Base-by-base conservation (phyloP, 192 early-diverging fungal genomes). In the Rhizoclosmatium globosum region DNA sequence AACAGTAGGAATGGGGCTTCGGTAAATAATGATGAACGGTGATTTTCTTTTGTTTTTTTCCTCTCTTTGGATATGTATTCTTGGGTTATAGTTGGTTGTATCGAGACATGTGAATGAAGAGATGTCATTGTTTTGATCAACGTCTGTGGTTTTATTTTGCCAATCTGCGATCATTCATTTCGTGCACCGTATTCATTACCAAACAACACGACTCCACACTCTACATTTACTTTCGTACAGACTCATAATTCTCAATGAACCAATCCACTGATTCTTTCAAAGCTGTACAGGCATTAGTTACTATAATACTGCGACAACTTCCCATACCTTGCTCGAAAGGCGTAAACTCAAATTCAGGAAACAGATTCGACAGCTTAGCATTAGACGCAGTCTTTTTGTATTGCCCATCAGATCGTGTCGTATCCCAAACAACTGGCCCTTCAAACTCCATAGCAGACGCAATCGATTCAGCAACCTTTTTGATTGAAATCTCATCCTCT, bases 331-430 rank as follows among this genome's bases (percentile, higher is more conserved):
- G 83, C 56, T 93, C 84, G 79, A 95, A 94, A 2, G 88, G 89
- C 15, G 94, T 95, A 82, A 95, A 95, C 80, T 93, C 43, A 81
- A 94, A 95, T 71, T 89, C 93, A 56, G 92, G 92, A 73, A 93
- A 78, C 58, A 91, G 87, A 68, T 83, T 87, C 78, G 81, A 79
- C 77, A 95, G 80, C 86, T 95, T 95, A 21, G 81, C 86, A 77
- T 95, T 95, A n/a, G 87, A 93, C 43, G 94, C 94, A 47, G 94
- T 94, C 89, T 94, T 95, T 82, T 94, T 95, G 77, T 83, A 92
- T 81, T 95, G 94, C 47, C 93, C 94, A 82, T 95, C 94, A 23
- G 92, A 85, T 78, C 89, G 89, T 43, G 87, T 85, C 50, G 88
- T 88, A 85, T 95, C 94, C 82, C 93, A 95, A 68, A 85, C 67